phyloP scores from a whole-genome alignment of 2,329 filamentous ascomycete species.

The Parastagonospora avenae region DNA sequence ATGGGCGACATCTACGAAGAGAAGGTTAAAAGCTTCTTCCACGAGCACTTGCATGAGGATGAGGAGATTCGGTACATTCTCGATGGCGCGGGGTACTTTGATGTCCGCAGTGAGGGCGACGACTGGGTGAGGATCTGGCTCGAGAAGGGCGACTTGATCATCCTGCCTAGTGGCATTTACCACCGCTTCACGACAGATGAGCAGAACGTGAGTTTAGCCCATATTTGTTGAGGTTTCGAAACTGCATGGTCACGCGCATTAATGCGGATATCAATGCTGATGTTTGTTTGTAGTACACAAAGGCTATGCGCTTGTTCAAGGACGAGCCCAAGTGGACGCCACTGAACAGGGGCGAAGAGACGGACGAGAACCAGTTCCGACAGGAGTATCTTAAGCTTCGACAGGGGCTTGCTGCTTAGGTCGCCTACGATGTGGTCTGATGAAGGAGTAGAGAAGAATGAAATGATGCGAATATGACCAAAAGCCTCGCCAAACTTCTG shows the following conservation, averaged over 20 bases:
- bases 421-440: neutral
- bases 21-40: constrained; percentile 92
- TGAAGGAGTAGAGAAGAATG: neutral
- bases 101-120: constrained; percentile 81
- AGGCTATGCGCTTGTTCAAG: constrained; percentile 96
- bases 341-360: constrained; percentile 76
- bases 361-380: constrained; percentile 79
- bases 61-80: constrained; percentile 97
- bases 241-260: neutral
- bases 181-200: constrained; percentile 96
- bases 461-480: neutral
- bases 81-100: constrained; percentile 88
- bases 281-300: constrained; percentile 71
- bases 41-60: constrained; percentile 96
- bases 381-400: constrained; percentile 70
- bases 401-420: constrained; percentile 20
- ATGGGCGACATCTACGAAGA: constrained; percentile 90
- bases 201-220: constrained; percentile 74
- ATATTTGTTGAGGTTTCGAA: neutral
- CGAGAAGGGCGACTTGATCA: constrained; percentile 87
- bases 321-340: constrained; percentile 99
- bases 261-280: constrained; percentile 15
- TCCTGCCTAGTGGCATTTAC: constrained; percentile 93
- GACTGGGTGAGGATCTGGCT: constrained; percentile 87
- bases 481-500: neutral